Evolutionary conservation across 1,139 yeast genomes (phyloP), one percentile per base, ranked within the genome.

Genomic region (Insectozyma bohioensis): DNA sequence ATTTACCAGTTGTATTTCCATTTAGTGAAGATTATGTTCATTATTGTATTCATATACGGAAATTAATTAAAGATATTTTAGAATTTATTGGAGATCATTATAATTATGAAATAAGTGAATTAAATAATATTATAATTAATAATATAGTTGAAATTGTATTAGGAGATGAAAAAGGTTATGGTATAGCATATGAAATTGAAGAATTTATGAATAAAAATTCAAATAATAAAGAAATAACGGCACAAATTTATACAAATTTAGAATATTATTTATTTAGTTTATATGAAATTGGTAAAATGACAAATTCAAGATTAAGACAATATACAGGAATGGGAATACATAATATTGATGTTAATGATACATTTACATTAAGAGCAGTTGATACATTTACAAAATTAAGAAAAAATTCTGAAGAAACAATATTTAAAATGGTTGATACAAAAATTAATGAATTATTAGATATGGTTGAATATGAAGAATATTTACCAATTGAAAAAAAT

Each of bases 21-120:
- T 92, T 90, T 53, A 86, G 96, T 39, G 85, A 85, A 39, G 80
- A 87, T 44, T 90, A 87, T 49, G 90, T 94, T 12, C 82, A 85
- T 58, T 80, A 87, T 24, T 90, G 97, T 56, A 75, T 85, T 18
- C 81, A 85, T 28, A 61, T 86, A 14, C 72, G 87, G 33, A 74
- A 78, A 10, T 77, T 84, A 31, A 27, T 34, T 6, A 72, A 75
- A 24, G 78, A 78, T 40, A 70, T 85, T 26, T 67, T 78, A 20
- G 61, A 66, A 20, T 92, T 88, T 49, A 63, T 85, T 33, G 77
- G 75, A 34, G 83, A 75, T 41, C 84, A 80, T 50, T 88, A 85
- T 47, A 54, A 69, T 44, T 61, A 67, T 37, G 74, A 69, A 57
- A 52, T 59, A 45, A 52, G 63, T 52, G 64, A 72, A 50, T 51